Percentiles rank a stretch among this genome's conserved stretches.
Conservation (phyloP, 2,329 filamentous ascomycete genomes). For the Colletotrichum chlorophyti region DNA sequence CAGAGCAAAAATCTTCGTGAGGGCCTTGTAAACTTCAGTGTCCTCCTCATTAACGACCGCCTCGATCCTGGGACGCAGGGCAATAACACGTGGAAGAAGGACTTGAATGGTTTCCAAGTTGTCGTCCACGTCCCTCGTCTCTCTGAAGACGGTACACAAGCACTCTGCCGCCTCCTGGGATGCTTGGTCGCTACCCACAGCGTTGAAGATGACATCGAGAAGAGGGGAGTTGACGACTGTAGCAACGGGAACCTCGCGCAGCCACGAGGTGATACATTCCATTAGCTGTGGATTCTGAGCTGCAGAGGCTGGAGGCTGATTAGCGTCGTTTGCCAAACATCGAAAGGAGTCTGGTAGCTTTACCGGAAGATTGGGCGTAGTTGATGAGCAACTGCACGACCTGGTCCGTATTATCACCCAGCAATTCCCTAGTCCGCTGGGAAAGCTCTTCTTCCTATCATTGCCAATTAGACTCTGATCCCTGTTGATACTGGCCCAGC, state of each 20-base stretch:
- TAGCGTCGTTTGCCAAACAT: slow-evolving; percentile 29
- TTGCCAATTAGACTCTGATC: slow-evolving; percentile 53
- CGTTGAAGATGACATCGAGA: slow-evolving; percentile 80
- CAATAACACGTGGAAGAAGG: slow-evolving; percentile 81
- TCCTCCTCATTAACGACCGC: slow-evolving; percentile 83
- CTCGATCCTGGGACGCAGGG: slow-evolving; percentile 77
- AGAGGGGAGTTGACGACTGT: slow-evolving; percentile 87
- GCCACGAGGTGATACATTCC: slow-evolving; percentile 96
- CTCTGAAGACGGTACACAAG: slow-evolving; percentile 87
- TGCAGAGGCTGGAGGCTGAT: slow-evolving; percentile 64
- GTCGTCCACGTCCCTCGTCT: slow-evolving; percentile 94
- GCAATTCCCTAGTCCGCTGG: slow-evolving; percentile 83
- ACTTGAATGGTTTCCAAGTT: slow-evolving; percentile 81
- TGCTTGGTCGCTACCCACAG: slow-evolving; percentile 76
- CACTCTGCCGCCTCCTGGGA: slow-evolving; percentile 92
- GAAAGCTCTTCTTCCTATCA: slow-evolving; percentile 93
- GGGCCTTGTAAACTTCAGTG: slow-evolving; percentile 81
- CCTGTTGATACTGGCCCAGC: slow-evolving; percentile 44
- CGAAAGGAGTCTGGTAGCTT: slow-evolving; percentile 20
- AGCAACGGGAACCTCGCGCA: slow-evolving; percentile 86
- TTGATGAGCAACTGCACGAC: slow-evolving; percentile 87
- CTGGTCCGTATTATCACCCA: slow-evolving; percentile 88
- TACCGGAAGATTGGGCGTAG: slow-evolving; percentile 92
- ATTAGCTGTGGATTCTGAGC: slow-evolving; percentile 88
- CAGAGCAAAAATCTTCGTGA: slow-evolving; percentile 90